Base-by-base conservation (phyloP, 129 eudicot species). In the Flaveria sonorensis region DNA sequence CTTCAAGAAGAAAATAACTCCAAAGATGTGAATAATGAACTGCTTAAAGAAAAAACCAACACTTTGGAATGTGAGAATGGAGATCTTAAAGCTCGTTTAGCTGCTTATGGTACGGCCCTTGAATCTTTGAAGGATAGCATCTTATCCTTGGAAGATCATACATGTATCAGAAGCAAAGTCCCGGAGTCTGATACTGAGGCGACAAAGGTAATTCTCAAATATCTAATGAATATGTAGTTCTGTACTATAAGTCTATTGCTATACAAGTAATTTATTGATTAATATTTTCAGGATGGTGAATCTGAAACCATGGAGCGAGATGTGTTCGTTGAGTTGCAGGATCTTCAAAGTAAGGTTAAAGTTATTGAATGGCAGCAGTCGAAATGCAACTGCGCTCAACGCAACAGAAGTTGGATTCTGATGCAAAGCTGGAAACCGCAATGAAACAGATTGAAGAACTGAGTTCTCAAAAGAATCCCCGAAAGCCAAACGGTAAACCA, bases 121-220 rank as follows among this genome's bases (percentile, higher is more conserved):
- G 68, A 47, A 43, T 87, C 92, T 55, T 85, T 94, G 82, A 80
- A 75, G 64, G 88, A 89, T 68, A 79, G 83, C 66, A 84, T 94
- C 40, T 61, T 83, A 63, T 94, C 99, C 13, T 79, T 94, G 63
- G 97, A 94, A 85, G 84, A 72, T 39, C 88, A 63, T 43, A 76
- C 83, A 3, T 61, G 51, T 71, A 57, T 61, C 77, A 82, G 74
- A 56, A 65, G 84, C 64, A 79, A 81, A 83, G 83, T 81, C 63
- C 85, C 76, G 50, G 75, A 77, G 18, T 75, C 83, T 55, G 83
- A 72, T 68, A 71, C 59, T 8, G 89, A 83, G 63, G 79, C 80
- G 14, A 7, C 30, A 24, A 71, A 86, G 98, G 98, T 92, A 92
- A 43, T 66, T 6, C 55, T 69, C 59, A 36, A 70, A 3, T 51